These are phyloP conservation scores for Ilex asprella DNA, from an alignment of 257 asterid species.

Conservation along the genomic window DNA sequence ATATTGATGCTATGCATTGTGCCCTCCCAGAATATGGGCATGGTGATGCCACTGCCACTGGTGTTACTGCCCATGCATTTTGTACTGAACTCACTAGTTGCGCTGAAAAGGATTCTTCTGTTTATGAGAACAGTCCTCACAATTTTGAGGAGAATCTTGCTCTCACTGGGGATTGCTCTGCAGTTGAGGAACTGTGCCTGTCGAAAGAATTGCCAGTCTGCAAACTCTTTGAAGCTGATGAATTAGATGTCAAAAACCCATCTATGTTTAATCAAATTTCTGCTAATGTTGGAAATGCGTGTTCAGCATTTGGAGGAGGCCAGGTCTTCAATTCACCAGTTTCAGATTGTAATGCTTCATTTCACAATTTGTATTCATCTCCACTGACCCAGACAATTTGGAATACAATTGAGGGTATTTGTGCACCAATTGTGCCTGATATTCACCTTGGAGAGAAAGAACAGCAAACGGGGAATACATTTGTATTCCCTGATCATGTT, in stretches of 20 bases:
- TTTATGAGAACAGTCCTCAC: no score
- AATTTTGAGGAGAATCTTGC: no score
- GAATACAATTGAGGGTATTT: constrained; percentile 21
- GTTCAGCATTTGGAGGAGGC: constrained; percentile 27
- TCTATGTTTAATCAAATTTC: no score
- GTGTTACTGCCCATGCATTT: no score
- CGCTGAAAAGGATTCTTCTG: no score
- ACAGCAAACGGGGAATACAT: constrained; percentile 14
- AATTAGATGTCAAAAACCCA: no score
- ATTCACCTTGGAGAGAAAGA: constrained; percentile 29
- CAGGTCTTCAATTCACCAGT: constrained; percentile 8
- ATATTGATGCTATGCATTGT: constrained; percentile 50
- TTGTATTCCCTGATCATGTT: constrained; percentile 15
- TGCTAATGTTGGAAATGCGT: constrained; percentile 18
- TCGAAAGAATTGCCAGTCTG: no score
- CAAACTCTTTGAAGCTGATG: no score
- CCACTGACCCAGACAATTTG: constrained; percentile 32
- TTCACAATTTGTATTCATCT: constrained; percentile 31
- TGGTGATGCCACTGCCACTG: no score
- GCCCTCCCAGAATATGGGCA: constrained; percentile 43
- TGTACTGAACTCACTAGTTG: no score
- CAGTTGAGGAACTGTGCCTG: no score
- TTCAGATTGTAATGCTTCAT: constrained; percentile 23
- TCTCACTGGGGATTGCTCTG: no score
- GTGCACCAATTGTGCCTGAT: constrained; percentile 18